Base-by-base conservation (phyloP, 1,284 basidiomycete species). In the Apiotrichum brassicae region DNA sequence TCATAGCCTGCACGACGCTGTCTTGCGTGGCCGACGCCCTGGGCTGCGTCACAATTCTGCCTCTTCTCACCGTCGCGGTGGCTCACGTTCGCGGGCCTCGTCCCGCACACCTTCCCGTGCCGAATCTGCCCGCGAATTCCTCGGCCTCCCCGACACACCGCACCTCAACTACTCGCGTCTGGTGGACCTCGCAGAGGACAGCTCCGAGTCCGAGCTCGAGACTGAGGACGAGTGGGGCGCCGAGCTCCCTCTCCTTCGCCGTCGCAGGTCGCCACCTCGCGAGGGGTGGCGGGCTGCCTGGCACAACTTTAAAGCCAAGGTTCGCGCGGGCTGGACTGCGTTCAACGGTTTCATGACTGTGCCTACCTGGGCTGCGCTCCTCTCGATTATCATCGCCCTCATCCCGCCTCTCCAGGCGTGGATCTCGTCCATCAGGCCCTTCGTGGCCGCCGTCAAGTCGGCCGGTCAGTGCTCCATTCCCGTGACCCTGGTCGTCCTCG, bases 401-500 rank as follows among this genome's bases (percentile, higher is more conserved):
- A 78, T 86, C 18, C 83, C 76, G 6, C 84, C 86, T 2, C 61
- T 94, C 13, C 87, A 94, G 65, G 80, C 83, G 48, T 61, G 77
- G 12, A 76, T 93, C 42, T 79, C 82, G 19, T 65, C 73, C 4
- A 72, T 86, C 63, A 75, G 77, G 35, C 84, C 87, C 0, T 71
- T 92, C 49, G 86, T 84, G 61, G 81, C 82, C 39, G 85, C 87
- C 0, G 74, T 93, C 54, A 78, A 76, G 20, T 75, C 78, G 23
- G 84, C 86, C 0, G 88, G 89, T 2, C 81, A 80, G 59, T 92
- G 88, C 63, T 87, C 86, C 0, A 75, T 97, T 57, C 92, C 92
- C 0, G 68, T 95, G 22, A 95, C 92, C 3, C 77, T 97, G 33
- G 80, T 97, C 53, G 90, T 95, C 8, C 82, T 97, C 37, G 92